Conservation (phyloP, 805 yeast genomes). For the Wickerhamomyces sydowiorum region DNA sequence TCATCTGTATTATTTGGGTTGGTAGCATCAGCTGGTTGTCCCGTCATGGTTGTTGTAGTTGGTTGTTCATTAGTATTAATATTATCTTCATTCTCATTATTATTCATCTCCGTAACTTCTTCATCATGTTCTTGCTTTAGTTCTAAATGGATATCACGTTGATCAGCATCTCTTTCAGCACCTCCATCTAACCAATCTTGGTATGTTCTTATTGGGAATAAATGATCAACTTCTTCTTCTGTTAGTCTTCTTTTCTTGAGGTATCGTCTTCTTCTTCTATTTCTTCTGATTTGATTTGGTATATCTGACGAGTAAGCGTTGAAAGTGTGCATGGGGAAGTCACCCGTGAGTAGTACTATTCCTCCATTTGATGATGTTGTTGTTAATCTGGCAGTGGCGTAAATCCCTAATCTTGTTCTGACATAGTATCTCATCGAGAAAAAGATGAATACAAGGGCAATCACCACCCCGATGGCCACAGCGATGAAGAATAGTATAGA, state of each 20-base stretch:
- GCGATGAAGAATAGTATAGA: slow-evolving; percentile 62
- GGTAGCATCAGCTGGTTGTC: not conserved
- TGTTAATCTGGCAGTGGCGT: slow-evolving; percentile 21
- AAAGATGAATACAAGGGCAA: slow-evolving; percentile 50
- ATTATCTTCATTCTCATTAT: not conserved
- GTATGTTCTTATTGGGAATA: slow-evolving; percentile 55
- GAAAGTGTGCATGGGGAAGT: slow-evolving; percentile 19
- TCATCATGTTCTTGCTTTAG: slow-evolving; percentile 28
- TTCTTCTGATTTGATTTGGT: slow-evolving; percentile 12
- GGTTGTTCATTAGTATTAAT: no score
- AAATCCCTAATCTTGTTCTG: slow-evolving; percentile 50
- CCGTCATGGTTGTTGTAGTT: not conserved
- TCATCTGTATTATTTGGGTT: not conserved
- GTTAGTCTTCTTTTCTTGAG: slow-evolving; percentile 46
- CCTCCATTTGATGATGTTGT: slow-evolving; percentile 8
- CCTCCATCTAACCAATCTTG: slow-evolving; percentile 59
- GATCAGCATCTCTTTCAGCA: slow-evolving; percentile 40
- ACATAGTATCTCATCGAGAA: slow-evolving; percentile 58
- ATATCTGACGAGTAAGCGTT: slow-evolving; percentile 13
- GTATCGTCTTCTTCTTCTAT: slow-evolving; percentile 36
- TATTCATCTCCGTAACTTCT: slow-evolving; percentile 4
- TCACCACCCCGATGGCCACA: slow-evolving; percentile 52
- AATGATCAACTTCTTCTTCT: slow-evolving; percentile 50
- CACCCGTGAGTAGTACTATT: slow-evolving; percentile 16
- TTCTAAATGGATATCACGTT: slow-evolving; percentile 39